Conservation (phyloP, 805 yeast genomes). For the Candida yuanshanica region DNA sequence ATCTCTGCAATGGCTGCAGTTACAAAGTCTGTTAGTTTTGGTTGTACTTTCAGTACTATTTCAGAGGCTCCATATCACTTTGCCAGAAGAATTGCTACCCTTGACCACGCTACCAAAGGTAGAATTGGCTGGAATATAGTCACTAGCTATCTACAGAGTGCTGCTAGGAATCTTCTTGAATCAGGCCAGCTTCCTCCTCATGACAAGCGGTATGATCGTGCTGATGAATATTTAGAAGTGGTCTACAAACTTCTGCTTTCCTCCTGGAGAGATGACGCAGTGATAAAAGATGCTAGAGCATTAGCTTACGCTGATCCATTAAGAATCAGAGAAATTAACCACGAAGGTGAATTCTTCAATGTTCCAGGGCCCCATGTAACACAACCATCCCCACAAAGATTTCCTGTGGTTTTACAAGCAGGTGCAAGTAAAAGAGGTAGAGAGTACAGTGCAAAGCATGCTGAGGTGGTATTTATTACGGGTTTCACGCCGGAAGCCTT, state of each 20-base stretch:
- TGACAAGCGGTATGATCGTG: slow-evolving; percentile 31
- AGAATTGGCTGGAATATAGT: slow-evolving; percentile 41
- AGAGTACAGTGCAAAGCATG: slow-evolving; percentile 37
- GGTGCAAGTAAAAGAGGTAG: slow-evolving; percentile 37
- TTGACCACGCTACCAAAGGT: slow-evolving; percentile 37
- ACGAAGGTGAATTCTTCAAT: slow-evolving; percentile 33
- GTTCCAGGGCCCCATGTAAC: slow-evolving; percentile 38
- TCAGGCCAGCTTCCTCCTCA: slow-evolving; percentile 30
- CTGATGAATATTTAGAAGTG: slow-evolving; percentile 35
- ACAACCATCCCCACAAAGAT: slow-evolving; percentile 38
- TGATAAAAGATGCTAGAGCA: slow-evolving; percentile 11
- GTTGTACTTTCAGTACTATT: slow-evolving; percentile 36
- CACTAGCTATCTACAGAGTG: slow-evolving; percentile 33
- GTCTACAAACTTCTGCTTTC: slow-evolving; percentile 31
- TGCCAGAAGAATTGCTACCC: slow-evolving; percentile 33
- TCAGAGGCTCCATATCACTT: slow-evolving; percentile 36
- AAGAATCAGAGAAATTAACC: slow-evolving; percentile 32
- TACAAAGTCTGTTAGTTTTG: slow-evolving; percentile 32
- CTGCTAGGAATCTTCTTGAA: slow-evolving; percentile 31
- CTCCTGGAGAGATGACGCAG: slow-evolving; percentile 34
- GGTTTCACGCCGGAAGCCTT: slow-evolving; percentile 29
- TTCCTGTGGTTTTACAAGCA: slow-evolving; percentile 41
- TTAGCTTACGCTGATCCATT: slow-evolving; percentile 30
- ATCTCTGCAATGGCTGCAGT: slow-evolving; percentile 38
- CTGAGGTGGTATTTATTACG: slow-evolving; percentile 37